Evolutionary conservation across 208 protist species (phyloP).

Genomic region (Blastocrithidia nonstop): DNA sequence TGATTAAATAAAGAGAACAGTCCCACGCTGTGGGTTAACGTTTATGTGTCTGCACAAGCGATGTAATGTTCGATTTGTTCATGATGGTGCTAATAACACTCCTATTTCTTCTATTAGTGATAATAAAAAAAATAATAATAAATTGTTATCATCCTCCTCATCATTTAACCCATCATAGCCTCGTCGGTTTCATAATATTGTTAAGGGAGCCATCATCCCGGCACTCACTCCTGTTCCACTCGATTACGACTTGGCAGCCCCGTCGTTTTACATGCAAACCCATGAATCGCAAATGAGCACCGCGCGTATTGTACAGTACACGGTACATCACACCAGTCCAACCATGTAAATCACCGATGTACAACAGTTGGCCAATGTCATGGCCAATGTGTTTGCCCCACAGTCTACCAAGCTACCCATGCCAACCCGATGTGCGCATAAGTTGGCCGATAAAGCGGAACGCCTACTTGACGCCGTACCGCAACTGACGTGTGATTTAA

Average conservation of each 20-base stretch:
- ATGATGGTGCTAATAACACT: conserved; percentile 8
- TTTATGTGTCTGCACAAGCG: conserved; percentile 86
- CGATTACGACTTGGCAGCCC: conserved; percentile 15
- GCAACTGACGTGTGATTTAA: conserved; percentile 44
- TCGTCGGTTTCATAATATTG: conserved; percentile 27
- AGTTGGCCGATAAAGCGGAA: conserved; percentile 55
- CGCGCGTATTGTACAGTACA: conserved; percentile 70
- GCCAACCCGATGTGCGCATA: conserved; percentile 71
- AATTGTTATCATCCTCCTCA: not conserved
- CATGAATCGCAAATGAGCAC: conserved; percentile 81
- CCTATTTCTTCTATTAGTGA: not conserved
- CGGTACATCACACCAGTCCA: conserved; percentile 53
- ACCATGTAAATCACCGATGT: conserved; percentile 53
- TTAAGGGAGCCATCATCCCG: conserved; percentile 58
- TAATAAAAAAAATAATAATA: not conserved
- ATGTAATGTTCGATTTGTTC: conserved; percentile 77
- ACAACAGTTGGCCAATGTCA: conserved; percentile 59
- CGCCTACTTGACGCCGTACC: conserved; percentile 61
- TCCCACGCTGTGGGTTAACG: conserved; percentile 58
- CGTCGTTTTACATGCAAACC: conserved; percentile 76
- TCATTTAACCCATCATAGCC: not conserved
- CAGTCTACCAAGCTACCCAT: conserved; percentile 85
- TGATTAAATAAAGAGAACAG: conserved; percentile 20
- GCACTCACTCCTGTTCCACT: conserved; percentile 35
- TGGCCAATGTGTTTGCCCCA: conserved; percentile 49